These are phyloP conservation scores for Bipolaris victoriae DNA, from an alignment of 2,329 filamentous ascomycete species.

Conservation along the genomic window DNA sequence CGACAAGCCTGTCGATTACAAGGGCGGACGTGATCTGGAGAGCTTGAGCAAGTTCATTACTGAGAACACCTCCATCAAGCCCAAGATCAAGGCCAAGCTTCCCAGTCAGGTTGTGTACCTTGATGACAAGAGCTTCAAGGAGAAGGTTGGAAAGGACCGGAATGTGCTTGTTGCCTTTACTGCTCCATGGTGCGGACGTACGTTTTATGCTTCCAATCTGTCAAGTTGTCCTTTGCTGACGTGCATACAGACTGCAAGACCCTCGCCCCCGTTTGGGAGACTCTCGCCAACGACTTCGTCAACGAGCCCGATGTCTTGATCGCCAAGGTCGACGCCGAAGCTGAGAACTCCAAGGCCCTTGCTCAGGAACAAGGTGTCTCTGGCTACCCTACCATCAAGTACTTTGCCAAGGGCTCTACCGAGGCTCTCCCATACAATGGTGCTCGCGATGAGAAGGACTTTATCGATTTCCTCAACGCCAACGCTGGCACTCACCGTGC, in stretches of 20 bases:
- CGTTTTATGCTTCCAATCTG: constrained; percentile 52
- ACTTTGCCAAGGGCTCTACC: constrained; percentile 85
- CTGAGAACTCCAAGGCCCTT: constrained; percentile 79
- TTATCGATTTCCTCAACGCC: constrained; percentile 83
- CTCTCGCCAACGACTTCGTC: constrained; percentile 79
- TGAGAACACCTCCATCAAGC: constrained; percentile 84
- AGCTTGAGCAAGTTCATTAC: constrained; percentile 79
- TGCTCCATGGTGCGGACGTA: constrained; percentile 97
- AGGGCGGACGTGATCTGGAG: constrained; percentile 84
- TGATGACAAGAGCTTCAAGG: constrained; percentile 78
- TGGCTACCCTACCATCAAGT: constrained; percentile 97
- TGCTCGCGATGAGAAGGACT: constrained; percentile 75
- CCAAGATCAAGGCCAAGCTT: constrained; percentile 74
- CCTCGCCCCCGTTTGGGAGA: constrained; percentile 90
- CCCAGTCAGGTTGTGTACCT: constrained; percentile 80
- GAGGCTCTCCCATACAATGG: constrained; percentile 74
- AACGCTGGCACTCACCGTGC: constrained; percentile 87
- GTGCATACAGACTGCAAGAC: constrained; percentile 83
- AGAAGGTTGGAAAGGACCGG: constrained; percentile 81
- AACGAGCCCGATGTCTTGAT: constrained; percentile 80
- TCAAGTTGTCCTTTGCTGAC: constrained; percentile 14
- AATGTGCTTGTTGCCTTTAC: constrained; percentile 95
- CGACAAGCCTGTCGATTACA: constrained; percentile 83
- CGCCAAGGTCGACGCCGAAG: constrained; percentile 95
- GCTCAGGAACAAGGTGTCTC: constrained; percentile 77